These are phyloP conservation scores for Chrysoporthe cubensis DNA, from an alignment of 2,329 filamentous ascomycete species.

Conservation along the genomic window DNA sequence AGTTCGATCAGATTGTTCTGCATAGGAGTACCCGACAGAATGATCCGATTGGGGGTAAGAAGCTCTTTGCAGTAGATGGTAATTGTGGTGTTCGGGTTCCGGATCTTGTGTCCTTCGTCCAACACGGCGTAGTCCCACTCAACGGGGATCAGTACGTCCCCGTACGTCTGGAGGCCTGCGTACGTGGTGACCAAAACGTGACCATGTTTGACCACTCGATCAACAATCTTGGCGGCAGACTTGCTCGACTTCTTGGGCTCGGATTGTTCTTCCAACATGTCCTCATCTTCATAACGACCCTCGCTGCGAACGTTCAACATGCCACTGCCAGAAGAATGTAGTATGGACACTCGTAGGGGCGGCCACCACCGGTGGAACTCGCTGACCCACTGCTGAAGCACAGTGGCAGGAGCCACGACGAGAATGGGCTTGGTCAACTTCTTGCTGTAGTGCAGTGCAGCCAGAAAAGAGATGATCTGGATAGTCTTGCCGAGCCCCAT, in stretches of 20 bases:
- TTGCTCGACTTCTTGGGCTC: constrained; percentile 59
- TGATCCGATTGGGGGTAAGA: constrained; percentile 85
- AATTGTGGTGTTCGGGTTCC: constrained; percentile 93
- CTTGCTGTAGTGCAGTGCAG: constrained; percentile 89
- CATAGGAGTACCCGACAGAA: constrained; percentile 94
- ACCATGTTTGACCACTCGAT: constrained; percentile 79
- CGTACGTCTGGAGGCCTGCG: constrained; percentile 91
- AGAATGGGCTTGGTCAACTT: constrained; percentile 84
- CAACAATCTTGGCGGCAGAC: constrained; percentile 78
- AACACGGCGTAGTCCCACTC: constrained; percentile 94
- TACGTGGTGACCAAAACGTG: constrained; percentile 97
- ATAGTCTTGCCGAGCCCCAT: constrained; percentile 96
- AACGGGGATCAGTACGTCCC: constrained; percentile 77
- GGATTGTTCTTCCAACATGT: constrained; percentile 54
- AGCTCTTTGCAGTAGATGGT: constrained; percentile 95
- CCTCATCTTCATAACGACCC: constrained; percentile 58
- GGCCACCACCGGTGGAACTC: constrained; percentile 99
- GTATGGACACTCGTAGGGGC: constrained; percentile 91
- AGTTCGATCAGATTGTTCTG: constrained; percentile 95
- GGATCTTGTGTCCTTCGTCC: constrained; percentile 97
- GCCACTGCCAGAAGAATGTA: constrained; percentile 94
- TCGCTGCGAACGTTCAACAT: constrained; percentile 84
- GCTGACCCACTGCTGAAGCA: constrained; percentile 97
- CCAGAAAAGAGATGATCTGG: constrained; percentile 75
- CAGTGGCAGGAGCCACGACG: constrained; percentile 89